Percentiles rank a stretch among this genome's conserved stretches.
Conservation (phyloP, 2,329 filamentous ascomycete species). For the Nannizzia gypsea region DNA sequence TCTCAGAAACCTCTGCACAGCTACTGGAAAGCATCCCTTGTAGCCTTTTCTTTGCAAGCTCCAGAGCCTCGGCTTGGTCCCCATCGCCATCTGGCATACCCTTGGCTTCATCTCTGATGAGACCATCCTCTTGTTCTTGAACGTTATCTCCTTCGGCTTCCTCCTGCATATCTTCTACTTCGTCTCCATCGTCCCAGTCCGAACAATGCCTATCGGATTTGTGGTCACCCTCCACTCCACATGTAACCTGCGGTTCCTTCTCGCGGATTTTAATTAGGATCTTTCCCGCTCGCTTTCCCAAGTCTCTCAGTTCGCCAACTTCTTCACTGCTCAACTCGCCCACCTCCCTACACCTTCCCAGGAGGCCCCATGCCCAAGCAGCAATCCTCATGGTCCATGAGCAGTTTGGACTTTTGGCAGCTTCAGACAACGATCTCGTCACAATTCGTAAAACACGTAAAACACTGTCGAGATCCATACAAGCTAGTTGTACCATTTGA, state of each 20-base stretch:
- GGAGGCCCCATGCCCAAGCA: conserved; percentile 72
- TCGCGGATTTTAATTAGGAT: conserved; percentile 36
- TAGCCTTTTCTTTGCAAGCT: not conserved
- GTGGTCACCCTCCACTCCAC: not conserved
- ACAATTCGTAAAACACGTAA: conserved; percentile 55
- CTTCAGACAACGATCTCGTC: conserved; percentile 46
- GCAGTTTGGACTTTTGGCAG: conserved; percentile 49
- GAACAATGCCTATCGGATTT: not conserved
- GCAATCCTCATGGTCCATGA: conserved; percentile 56
- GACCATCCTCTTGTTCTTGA: not conserved
- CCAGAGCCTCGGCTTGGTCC: not conserved
- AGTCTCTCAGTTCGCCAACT: conserved; percentile 61
- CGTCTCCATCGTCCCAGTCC: conserved; percentile 7
- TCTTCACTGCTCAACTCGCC: conserved; percentile 66
- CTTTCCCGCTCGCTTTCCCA: conserved; percentile 63
- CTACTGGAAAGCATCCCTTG: not conserved
- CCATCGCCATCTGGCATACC: not conserved
- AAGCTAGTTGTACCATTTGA: conserved; percentile 39
- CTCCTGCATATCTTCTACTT: conserved; percentile 18
- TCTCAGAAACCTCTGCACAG: not conserved
- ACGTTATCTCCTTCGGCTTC: conserved; percentile 10
- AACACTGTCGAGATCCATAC: conserved; percentile 49
- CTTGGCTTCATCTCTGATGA: not conserved
- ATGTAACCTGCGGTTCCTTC: conserved; percentile 21
- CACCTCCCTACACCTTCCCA: conserved; percentile 61